Conservation (phyloP, 306 rosid species). For the Castanopsis chinensis region DNA sequence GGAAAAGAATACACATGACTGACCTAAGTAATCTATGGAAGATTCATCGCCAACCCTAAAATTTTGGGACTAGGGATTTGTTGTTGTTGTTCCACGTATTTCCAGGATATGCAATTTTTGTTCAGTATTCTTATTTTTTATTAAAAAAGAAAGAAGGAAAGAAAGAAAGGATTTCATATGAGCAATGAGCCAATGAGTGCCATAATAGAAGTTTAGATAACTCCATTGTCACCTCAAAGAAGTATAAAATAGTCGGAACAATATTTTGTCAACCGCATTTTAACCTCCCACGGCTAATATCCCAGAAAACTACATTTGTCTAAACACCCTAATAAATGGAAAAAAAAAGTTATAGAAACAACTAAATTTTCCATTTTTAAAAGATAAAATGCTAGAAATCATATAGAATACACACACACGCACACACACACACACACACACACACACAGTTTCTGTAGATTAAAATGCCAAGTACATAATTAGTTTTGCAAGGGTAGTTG, state of each 20-base stretch:
- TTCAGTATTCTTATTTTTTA: constrained; percentile 15
- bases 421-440: neutral
- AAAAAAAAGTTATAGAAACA: neutral
- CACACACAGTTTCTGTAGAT: neutral
- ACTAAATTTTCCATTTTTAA: neutral
- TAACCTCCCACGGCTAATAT: neutral
- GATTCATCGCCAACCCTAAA: too few species aligned
- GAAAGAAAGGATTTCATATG: neutral
- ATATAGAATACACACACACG: neutral
- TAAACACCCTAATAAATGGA: neutral
- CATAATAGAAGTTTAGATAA: neutral
- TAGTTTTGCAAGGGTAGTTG: neutral
- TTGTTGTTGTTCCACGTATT: neutral
- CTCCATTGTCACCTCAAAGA: neutral
- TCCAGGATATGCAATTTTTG: constrained; percentile 9
- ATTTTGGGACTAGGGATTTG: too few species aligned
- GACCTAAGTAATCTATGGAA: too few species aligned
- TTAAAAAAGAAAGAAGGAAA: neutral
- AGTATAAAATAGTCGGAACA: neutral
- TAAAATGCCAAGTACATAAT: neutral
- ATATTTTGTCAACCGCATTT: neutral
- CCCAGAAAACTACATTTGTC: neutral
- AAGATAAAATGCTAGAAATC: neutral
- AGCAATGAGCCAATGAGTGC: neutral
- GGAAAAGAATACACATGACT: too few species aligned